Base-by-base conservation (phyloP, 257 asterid genomes). In the Solanum bulbocastanum region DNA sequence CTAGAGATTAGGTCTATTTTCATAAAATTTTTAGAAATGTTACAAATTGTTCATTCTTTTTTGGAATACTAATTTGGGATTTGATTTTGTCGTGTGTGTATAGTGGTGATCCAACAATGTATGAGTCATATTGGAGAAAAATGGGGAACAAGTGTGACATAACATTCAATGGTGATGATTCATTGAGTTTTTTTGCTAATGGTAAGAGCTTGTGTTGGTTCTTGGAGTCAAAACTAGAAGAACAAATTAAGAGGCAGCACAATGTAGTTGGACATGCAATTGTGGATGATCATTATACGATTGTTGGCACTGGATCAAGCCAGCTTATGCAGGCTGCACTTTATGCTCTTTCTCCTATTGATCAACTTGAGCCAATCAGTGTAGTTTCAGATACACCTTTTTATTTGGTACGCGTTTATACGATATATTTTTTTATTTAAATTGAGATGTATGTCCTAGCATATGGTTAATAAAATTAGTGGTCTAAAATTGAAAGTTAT, bases 361-460 rank as follows among this genome's bases (percentile, higher is more conserved):
- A 91, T 76, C 87, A 88, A 1, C 89, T 93, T 12, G 82, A 92
- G 20, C 97, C 98, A 2, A 87, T 92, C 89, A 90, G 86, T 86
- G 96, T 96, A 6, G 95, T 96, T 10, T 91, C 96, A 0, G 98
- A 96, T 1, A 88, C 94, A 18, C 99, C 98, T 23, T 94, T 91
- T 88, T 95, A 96, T 89, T 95, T 97, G 90, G 99, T 95, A 36
- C 81, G 16, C 0, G 2, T 44, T 44, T 44, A 44, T 4, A 12
- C 52, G 6, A 44, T 44, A 11, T 40, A 10, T 42, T 12, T 12
- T 44, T 12, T 44, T 10, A 4, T 44, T 44, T 12, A 44, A 44
- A 4, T 44, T 44, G 16, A 3, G 52, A 44, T 12, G 52, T 11
- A 44, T 44, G 62, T 2, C 8, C 22, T 52, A 52, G 46, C 13